A percentile compares a stretch with the other conserved stretches of the same genome.
phyloP scores from a whole-genome alignment of 148 eudicot species.

The Silene conica region DNA sequence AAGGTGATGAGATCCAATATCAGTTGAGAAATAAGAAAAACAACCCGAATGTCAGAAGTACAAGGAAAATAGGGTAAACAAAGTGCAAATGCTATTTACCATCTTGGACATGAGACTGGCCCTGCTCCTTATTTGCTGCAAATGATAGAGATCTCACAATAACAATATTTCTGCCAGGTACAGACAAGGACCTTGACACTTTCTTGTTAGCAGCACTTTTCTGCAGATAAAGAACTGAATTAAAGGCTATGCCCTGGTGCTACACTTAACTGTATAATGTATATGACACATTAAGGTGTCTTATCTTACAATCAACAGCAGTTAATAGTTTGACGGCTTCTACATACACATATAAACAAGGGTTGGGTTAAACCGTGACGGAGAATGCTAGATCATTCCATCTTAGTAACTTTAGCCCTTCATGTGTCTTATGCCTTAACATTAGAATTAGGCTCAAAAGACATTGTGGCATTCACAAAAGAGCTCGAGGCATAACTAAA shows the following conservation, averaged over 20 bases:
- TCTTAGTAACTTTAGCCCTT: neutral
- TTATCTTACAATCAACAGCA: neutral
- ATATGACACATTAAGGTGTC: neutral
- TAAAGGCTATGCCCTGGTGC: neutral
- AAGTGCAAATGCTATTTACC: conserved; percentile 35
- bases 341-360: neutral
- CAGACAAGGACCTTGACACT: conserved; percentile 19
- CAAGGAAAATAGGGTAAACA: neutral
- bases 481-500: conserved; percentile 1
- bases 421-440: neutral
- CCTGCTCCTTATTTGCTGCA: conserved; percentile 13
- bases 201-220: conserved; percentile 9
- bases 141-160: conserved; percentile 14
- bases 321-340: neutral
- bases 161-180: conserved; percentile 18
- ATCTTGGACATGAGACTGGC: conserved; percentile 17
- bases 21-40: neutral
- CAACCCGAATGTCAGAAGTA: neutral
- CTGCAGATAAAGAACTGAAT: conserved; percentile 11
- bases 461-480: neutral
- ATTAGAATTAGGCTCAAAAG: neutral
- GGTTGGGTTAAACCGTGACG: neutral
- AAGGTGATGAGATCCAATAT: neutral
- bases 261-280: neutral
- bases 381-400: neutral